Evolutionary conservation across 768 basidiomycete species (phyloP).

Genomic region (Hydnomerulius pinastri): DNA sequence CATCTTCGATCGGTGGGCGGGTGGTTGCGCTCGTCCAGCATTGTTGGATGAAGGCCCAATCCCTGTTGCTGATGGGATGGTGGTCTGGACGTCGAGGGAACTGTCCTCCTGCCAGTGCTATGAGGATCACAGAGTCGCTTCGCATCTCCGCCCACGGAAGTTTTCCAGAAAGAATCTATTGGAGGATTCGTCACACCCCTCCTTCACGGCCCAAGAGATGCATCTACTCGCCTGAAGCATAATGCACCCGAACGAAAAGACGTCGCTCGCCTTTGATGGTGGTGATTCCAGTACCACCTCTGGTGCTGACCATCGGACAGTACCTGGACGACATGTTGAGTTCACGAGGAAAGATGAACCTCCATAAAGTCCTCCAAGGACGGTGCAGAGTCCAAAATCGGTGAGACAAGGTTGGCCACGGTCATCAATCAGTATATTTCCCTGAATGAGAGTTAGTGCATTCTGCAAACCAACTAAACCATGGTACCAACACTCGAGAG

Average conservation of each 20-base stretch:
- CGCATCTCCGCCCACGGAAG: background rate
- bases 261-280: background rate
- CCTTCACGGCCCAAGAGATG: background rate
- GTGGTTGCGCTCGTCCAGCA: background rate
- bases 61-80: too few species aligned
- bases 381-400: background rate
- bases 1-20: background rate
- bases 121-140: background rate
- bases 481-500: background rate
- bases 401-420: background rate
- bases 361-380: background rate
- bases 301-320: background rate
- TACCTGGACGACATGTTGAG: background rate
- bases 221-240: background rate
- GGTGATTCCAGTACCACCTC: background rate
- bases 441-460: background rate
- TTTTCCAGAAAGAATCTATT: background rate
- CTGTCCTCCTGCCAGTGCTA: background rate
- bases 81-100: background rate
- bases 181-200: background rate
- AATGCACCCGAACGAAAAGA: constrained; percentile 1
- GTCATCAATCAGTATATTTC: background rate
- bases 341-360: background rate
- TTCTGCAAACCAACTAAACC: background rate
- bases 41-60: background rate